Evolutionary conservation across 306 rosid genomes (phyloP).

Genomic region (Pachyrhizus erosus): DNA sequence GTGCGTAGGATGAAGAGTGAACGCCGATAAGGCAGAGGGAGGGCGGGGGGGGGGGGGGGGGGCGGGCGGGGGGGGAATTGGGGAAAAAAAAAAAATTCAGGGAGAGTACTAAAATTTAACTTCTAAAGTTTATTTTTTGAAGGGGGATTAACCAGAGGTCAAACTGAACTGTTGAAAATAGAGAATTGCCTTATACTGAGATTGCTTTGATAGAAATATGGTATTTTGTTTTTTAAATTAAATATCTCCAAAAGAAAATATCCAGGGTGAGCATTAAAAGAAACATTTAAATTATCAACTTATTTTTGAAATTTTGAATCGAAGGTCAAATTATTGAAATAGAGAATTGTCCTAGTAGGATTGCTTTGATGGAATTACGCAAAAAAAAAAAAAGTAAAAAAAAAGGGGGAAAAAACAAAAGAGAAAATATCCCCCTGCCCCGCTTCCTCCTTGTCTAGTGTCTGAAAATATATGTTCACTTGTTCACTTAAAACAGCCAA

Average conservation of each 20-base stretch:
- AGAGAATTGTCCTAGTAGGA: no score
- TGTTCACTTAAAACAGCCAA: background rate
- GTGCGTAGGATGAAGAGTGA: no score
- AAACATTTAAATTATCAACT: background rate
- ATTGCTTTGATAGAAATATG: background rate
- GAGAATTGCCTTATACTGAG: conserved; percentile 4
- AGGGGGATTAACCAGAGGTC: background rate
- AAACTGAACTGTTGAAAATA: background rate
- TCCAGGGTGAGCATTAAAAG: background rate
- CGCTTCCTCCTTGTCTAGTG: background rate
- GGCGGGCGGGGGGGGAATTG: no score
- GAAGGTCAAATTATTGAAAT: no score
- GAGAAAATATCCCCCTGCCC: background rate
- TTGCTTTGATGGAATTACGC: no score
- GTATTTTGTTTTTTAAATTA: background rate
- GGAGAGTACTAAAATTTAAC: background rate
- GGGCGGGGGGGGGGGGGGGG: no score
- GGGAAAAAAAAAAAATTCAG: background rate
- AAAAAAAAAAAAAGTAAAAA: no score
- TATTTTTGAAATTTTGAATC: background rate
- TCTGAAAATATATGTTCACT: background rate
- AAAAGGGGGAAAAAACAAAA: no score
- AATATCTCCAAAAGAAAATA: background rate
- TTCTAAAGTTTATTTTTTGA: background rate
- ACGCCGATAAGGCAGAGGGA: no score